phyloP scores from a whole-genome alignment of 306 rosid species.

The Argentina anserina region DNA sequence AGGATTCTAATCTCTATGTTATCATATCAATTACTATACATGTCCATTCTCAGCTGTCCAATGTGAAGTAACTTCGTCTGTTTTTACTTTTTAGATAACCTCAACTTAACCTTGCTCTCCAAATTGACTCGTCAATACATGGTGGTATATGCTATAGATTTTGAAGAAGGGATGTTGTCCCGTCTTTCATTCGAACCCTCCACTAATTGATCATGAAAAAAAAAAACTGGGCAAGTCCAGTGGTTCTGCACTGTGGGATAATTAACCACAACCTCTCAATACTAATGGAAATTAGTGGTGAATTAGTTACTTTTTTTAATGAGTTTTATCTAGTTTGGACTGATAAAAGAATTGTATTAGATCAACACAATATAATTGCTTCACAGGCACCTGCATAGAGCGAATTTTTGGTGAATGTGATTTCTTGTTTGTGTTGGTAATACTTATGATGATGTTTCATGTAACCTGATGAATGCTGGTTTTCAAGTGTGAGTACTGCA shows the following conservation, averaged over 20 bases:
- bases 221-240: slow-evolving; percentile 12
- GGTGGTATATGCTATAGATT: background rate
- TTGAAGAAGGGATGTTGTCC: background rate
- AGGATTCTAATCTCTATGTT: background rate
- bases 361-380: background rate
- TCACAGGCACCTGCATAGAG: background rate
- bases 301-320: background rate
- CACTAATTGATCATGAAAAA: background rate
- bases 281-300: background rate
- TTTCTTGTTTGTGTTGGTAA: background rate
- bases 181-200: background rate
- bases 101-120: background rate
- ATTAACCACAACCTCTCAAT: background rate
- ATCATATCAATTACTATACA: background rate
- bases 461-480: background rate
- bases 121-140: background rate
- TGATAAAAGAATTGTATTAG: background rate
- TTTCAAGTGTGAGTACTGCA: background rate
- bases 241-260: background rate
- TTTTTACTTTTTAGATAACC: background rate
- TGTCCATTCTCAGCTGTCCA: background rate
- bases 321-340: background rate
- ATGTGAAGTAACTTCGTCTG: background rate
- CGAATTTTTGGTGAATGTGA: background rate
- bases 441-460: background rate